A percentile compares a stretch with the other conserved stretches of the same genome.
Conservation (phyloP, 2,329 filamentous ascomycete genomes). For the Paraphoma chrysanthemicola region DNA sequence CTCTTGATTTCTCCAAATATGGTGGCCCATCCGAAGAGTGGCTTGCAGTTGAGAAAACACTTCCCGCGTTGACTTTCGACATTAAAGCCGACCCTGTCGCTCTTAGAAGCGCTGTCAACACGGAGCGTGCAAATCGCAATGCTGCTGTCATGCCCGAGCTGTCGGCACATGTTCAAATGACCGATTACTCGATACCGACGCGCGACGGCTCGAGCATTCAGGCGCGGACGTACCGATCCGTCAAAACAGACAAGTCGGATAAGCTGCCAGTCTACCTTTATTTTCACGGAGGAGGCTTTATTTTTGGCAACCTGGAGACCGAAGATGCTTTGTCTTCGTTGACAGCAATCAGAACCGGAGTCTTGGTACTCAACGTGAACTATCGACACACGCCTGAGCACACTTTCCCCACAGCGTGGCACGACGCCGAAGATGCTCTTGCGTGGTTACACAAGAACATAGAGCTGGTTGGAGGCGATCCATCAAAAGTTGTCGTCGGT, state of each 20-base stretch:
- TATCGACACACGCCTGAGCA: slow-evolving; percentile 66
- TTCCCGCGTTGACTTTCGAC: slow-evolving; percentile 32
- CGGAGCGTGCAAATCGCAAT: slow-evolving; percentile 24
- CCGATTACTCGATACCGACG: slow-evolving; percentile 45
- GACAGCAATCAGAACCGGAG: slow-evolving; percentile 52
- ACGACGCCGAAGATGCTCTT: slow-evolving; percentile 63
- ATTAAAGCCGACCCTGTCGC: slow-evolving; percentile 18
- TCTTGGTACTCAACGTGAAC: slow-evolving; percentile 62
- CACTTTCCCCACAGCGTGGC: slow-evolving; percentile 60
- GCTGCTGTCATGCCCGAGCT: slow-evolving; percentile 28
- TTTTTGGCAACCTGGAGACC: slow-evolving; percentile 61
- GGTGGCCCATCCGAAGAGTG: slow-evolving; percentile 41
- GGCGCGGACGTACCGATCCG: slow-evolving; percentile 57
- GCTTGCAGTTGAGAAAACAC: slow-evolving; percentile 38
- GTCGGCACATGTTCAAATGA: slow-evolving; percentile 26
- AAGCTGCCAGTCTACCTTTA: slow-evolving; percentile 58
- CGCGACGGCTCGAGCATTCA: slow-evolving; percentile 56
- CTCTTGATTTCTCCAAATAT: slow-evolving; percentile 36
- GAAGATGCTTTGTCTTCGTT: slow-evolving; percentile 62
- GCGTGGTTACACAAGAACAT: slow-evolving; percentile 61
- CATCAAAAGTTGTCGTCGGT: slow-evolving; percentile 55
- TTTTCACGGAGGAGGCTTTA: slow-evolving; percentile 63
- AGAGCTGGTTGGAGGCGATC: slow-evolving; percentile 48
- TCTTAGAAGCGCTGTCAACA: slow-evolving; percentile 28
- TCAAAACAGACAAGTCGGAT: slow-evolving; percentile 36